Percentiles rank a stretch among this genome's conserved stretches.
Conservation (phyloP, 352 stramenopile genomes). For the Phytopythium aichiense region DNA sequence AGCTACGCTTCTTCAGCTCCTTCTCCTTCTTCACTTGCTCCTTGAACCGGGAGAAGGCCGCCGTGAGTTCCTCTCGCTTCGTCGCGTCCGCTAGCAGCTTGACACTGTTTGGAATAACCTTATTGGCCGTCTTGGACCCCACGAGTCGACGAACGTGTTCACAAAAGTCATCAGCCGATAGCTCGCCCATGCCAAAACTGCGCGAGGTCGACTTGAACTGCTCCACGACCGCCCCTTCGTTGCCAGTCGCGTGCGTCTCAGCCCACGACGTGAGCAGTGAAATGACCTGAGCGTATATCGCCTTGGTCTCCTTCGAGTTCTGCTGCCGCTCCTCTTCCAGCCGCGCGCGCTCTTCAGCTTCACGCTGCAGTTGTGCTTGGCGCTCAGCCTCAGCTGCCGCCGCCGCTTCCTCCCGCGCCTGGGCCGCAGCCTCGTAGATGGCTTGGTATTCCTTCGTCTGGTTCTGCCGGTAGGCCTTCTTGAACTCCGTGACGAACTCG, state of each 20-base stretch:
- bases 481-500: conserved; percentile 83
- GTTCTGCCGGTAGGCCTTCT: conserved; percentile 86
- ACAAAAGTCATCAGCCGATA: conserved; percentile 73
- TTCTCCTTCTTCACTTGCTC: conserved; percentile 72
- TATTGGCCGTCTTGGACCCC: conserved; percentile 66
- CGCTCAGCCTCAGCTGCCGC: conserved; percentile 45
- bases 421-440: conserved; percentile 65
- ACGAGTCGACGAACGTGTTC: conserved; percentile 57
- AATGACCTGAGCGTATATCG: conserved; percentile 65
- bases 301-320: conserved; percentile 52
- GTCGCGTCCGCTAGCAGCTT: conserved; percentile 54
- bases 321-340: conserved; percentile 49
- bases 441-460: conserved; percentile 82
- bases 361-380: conserved; percentile 31
- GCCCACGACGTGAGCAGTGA: conserved; percentile 58
- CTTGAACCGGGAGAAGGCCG: conserved; percentile 61
- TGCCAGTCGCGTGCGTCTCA: conserved; percentile 42
- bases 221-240: conserved; percentile 45
- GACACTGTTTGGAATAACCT: conserved; percentile 71
- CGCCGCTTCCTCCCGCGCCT: conserved; percentile 37
- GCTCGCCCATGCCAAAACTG: conserved; percentile 57
- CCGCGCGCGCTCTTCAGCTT: conserved; percentile 52
- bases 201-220: conserved; percentile 58
- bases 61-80: conserved; percentile 49
- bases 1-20: conserved; percentile 62